Evolutionary conservation across 805 yeast species (phyloP).

Genomic region (Cyberlindnera bimundalis): DNA sequence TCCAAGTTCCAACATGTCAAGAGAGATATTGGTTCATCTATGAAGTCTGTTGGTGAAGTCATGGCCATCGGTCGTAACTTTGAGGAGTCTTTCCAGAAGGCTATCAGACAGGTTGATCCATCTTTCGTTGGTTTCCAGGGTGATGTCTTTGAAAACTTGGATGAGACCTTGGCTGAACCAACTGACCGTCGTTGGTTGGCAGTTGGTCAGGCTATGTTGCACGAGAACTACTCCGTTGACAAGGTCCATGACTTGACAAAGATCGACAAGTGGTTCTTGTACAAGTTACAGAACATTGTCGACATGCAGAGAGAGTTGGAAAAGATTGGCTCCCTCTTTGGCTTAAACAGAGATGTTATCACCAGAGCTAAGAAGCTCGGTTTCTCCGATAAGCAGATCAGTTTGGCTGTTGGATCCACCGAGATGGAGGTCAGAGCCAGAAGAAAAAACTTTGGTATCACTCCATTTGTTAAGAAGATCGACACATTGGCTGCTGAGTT

Average conservation of each 20-base stretch:
- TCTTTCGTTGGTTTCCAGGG: constrained; percentile 91
- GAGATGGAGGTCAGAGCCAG: constrained; percentile 81
- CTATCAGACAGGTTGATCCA: constrained; percentile 94
- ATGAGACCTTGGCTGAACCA: constrained; percentile 74
- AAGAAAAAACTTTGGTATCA: constrained; percentile 75
- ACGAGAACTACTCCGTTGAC: constrained; percentile 89
- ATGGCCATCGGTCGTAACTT: constrained; percentile 98
- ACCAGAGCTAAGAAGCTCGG: constrained; percentile 87
- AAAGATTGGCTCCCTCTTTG: constrained; percentile 51
- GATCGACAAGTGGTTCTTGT: constrained; percentile 93
- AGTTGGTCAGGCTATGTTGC: constrained; percentile 93
- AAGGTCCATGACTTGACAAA: constrained; percentile 86
- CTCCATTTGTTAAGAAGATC: constrained; percentile 93
- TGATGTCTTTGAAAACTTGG: constrained; percentile 72
- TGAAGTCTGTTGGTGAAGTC: constrained; percentile 99
- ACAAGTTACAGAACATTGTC: constrained; percentile 91
- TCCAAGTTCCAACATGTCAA: constrained; percentile 93
- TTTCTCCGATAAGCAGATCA: constrained; percentile 93
- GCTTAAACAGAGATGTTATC: constrained; percentile 66
- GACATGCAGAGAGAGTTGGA: constrained; percentile 82
- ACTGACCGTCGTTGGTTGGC: constrained; percentile 98
- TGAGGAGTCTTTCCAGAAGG: constrained; percentile 97
- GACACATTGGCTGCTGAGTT: constrained; percentile 98
- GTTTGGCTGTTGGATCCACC: constrained; percentile 61
- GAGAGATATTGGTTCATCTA: constrained; percentile 89